phyloP scores from a whole-genome alignment of 2,329 filamentous ascomycete genomes.

The Colletotrichum navitas region DNA sequence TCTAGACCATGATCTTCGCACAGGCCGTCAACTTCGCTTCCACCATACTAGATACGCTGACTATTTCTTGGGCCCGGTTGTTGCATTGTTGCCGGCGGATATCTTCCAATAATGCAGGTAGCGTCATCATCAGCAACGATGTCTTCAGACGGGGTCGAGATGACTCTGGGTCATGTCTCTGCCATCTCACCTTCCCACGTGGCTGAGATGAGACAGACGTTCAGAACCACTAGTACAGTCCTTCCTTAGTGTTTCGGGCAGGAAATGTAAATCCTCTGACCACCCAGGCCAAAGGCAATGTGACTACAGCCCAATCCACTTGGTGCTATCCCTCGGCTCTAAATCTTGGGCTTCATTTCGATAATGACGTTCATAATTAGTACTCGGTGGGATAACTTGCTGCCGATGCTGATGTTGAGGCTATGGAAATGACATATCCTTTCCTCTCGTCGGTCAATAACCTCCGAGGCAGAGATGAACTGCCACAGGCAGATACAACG shows the following conservation, averaged over 20 bases:
- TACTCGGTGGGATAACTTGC: background rate
- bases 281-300: slow-evolving; percentile 31
- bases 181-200: slow-evolving; percentile 40
- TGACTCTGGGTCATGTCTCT: slow-evolving; percentile 10
- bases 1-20: slow-evolving; percentile 21
- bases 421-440: background rate
- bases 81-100: slow-evolving; percentile 8
- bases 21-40: slow-evolving; percentile 20
- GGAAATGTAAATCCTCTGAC: slow-evolving; percentile 33
- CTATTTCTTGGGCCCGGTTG: background rate
- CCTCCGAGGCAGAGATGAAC: background rate
- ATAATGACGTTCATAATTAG: slow-evolving; percentile 12
- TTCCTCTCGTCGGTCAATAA: background rate
- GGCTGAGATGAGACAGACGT: slow-evolving; percentile 38
- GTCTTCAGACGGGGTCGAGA: slow-evolving; percentile 1
- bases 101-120: slow-evolving; percentile 7
- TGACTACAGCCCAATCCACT: slow-evolving; percentile 19
- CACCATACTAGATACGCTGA: background rate
- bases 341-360: slow-evolving; percentile 17
- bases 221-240: slow-evolving; percentile 20
- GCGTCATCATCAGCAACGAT: background rate
- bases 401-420: background rate
- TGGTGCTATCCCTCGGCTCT: slow-evolving; percentile 11
- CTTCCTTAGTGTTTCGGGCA: slow-evolving; percentile 33
- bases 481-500: background rate